Evolutionary conservation across 805 yeast species (phyloP).

Genomic region (Wickerhamomyces hampshirensis): DNA sequence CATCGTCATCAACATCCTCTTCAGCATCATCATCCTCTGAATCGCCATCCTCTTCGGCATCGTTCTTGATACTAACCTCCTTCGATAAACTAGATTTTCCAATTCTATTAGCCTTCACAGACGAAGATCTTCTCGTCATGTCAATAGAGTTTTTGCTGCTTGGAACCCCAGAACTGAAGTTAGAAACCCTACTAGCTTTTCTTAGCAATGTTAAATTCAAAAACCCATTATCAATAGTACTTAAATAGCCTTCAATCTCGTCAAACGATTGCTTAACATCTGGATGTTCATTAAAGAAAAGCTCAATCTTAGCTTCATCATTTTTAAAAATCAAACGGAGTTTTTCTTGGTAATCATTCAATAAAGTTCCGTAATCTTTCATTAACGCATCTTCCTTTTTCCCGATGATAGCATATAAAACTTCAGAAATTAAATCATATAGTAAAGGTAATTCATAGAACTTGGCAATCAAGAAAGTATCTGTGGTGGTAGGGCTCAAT

Average conservation of each 20-base stretch:
- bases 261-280: constrained; percentile 31
- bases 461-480: constrained; percentile 56
- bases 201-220: constrained; percentile 50
- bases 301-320: constrained; percentile 21
- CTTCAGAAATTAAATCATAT: constrained; percentile 65
- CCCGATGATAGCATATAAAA: constrained; percentile 64
- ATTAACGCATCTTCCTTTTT: constrained; percentile 51
- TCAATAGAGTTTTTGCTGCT: constrained; percentile 10
- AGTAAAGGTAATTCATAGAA: constrained; percentile 65
- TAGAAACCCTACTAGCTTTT: constrained; percentile 35
- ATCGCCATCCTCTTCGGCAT: constrained; percentile 24
- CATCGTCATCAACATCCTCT: constrained; percentile 10
- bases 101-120: constrained; percentile 7
- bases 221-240: constrained; percentile 62
- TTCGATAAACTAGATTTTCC: constrained; percentile 23
- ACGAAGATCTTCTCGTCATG: constrained; percentile 7
- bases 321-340: constrained; percentile 20
- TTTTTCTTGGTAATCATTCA: constrained; percentile 21
- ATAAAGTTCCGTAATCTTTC: constrained; percentile 24
- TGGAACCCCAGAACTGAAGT: not conserved
- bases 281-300: constrained; percentile 24
- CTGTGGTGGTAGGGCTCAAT: constrained; percentile 64
- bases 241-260: constrained; percentile 50
- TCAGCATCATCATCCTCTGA: constrained; percentile 12
- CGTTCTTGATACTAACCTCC: constrained; percentile 9